Conservation (phyloP, 2,329 filamentous ascomycete genomes). For the Aspergillus felis region DNA sequence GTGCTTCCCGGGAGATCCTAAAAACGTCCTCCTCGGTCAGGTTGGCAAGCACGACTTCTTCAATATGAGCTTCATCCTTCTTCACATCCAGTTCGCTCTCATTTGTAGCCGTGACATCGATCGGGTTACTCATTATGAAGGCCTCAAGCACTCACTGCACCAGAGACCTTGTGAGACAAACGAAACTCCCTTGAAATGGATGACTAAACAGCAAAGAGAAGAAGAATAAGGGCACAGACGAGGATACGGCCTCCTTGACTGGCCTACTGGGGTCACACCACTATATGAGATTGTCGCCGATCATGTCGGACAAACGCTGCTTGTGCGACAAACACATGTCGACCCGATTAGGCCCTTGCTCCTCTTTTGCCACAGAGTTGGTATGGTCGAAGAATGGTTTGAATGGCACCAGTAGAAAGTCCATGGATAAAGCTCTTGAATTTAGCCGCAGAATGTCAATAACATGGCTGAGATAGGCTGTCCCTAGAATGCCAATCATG, state of each 20-base stretch:
- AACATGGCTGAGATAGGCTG: too few species aligned
- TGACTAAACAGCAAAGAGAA: background rate
- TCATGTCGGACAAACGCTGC: background rate
- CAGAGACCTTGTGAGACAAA: background rate
- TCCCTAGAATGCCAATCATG: background rate
- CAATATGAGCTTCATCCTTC: constrained; percentile 27
- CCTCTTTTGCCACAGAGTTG: background rate
- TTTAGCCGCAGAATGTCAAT: background rate
- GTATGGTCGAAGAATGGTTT: background rate
- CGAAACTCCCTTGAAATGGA: background rate
- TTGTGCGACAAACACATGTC: background rate
- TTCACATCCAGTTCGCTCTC: constrained; percentile 2
- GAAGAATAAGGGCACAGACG: background rate
- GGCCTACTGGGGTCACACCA: background rate
- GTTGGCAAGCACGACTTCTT: constrained; percentile 44
- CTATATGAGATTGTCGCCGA: background rate
- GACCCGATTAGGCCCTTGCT: background rate
- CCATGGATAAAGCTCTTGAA: background rate
- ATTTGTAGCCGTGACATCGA: background rate
- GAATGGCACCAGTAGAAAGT: background rate
- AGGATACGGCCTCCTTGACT: background rate
- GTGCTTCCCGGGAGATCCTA: constrained; percentile 39
- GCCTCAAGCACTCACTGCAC: background rate
- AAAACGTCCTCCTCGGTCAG: constrained; percentile 47
- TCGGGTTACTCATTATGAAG: background rate